Base-by-base conservation (phyloP, 1,284 basidiomycete genomes). In the Cryptococcus sp. region DNA sequence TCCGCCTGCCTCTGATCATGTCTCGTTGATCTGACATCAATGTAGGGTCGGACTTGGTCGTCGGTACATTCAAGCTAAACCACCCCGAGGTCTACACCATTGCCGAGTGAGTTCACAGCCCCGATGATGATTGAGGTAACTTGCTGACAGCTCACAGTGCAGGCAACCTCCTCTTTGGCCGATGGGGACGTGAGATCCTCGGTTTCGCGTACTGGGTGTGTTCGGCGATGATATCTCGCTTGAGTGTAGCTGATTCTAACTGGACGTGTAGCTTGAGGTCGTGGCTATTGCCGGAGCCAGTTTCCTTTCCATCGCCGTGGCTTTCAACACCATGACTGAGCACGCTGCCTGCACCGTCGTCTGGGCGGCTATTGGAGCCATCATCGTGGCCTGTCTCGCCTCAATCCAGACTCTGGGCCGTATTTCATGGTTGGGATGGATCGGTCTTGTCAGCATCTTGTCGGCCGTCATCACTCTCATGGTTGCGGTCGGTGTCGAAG, bases 351-450 rank as follows among this genome's bases (percentile, higher is more conserved):
- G 78, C 62, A 78, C 77, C 1, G 72, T 75, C 49, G 67, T 70
- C 38, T 78, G 76, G 35, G 67, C 72, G 13, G 67, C 68, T 20
- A 70, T 78, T 23, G 69, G 67, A 3, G 62, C 68, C 22, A 51
- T 76, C 58, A 46, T 61, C 27, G 64, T 66, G 27, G 67, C 66
- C 48, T 17, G 65, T 27, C 55, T 79, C 43, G 63, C 73, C 11
- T 67, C 68, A 4, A 64, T 79, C 40, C 75, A 72, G 22, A 78
- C 73, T 0, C 70, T 79, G 40, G 71, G 72, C 50, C 67, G 69
- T 46, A 71, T 81, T 43, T 66, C 73, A 6, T 77, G 71, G 65
- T 54, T 80, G 47, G 75, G 73, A 0, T 79, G 78, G 78, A 53
- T 71, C 47, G 68, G 64, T 52, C 57, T 74, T 7, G 45, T 68